Conservation (phyloP, 2,329 filamentous ascomycete species). For the Westerdykella ornata region DNA sequence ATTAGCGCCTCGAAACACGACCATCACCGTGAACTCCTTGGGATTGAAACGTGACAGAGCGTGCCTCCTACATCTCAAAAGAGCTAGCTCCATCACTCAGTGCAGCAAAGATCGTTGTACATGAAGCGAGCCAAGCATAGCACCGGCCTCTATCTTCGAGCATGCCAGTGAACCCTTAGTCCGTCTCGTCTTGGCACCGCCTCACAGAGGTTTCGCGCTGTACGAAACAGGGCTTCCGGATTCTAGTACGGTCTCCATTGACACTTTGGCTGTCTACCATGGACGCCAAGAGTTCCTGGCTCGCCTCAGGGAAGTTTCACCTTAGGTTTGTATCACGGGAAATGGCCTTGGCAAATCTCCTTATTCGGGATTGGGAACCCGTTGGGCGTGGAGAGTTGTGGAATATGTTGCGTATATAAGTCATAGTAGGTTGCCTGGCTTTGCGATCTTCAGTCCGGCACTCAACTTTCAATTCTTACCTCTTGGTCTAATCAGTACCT, state of each 20-base stretch:
- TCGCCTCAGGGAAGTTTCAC: constrained; percentile 38
- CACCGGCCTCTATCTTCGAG: constrained; percentile 4
- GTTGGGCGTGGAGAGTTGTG: constrained; percentile 5
- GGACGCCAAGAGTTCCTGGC: constrained; percentile 29
- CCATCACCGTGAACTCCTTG: too few relatives aligned
- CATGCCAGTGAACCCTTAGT: constrained; percentile 13
- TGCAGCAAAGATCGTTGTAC: constrained; percentile 14
- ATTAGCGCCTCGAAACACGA: too few relatives aligned
- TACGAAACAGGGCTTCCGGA: constrained; percentile 24
- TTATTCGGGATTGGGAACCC: constrained; percentile 6
- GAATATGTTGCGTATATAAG: constrained; percentile 24
- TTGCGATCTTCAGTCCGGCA: constrained; percentile 34
- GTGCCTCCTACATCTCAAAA: constrained; percentile 2
- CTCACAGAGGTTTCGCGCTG: constrained; percentile 31
- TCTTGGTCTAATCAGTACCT: constrained; percentile 17
- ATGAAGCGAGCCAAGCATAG: constrained; percentile 7
- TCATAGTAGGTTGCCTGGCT: constrained; percentile 9
- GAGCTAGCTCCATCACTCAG: constrained; percentile 3
- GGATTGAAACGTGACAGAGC: constrained; percentile 1
- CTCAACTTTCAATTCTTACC: constrained; percentile 32
- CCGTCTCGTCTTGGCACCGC: constrained; percentile 25
- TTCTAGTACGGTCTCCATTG: constrained; percentile 7
- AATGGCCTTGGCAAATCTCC: constrained; percentile 25
- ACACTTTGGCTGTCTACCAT: constrained; percentile 17
- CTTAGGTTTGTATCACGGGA: constrained; percentile 26